A percentile compares a stretch with the other conserved stretches of the same genome.
These are phyloP conservation scores for Tuber indicum DNA, from an alignment of 495 filamentous ascomycete genomes.

Conservation along the genomic window DNA sequence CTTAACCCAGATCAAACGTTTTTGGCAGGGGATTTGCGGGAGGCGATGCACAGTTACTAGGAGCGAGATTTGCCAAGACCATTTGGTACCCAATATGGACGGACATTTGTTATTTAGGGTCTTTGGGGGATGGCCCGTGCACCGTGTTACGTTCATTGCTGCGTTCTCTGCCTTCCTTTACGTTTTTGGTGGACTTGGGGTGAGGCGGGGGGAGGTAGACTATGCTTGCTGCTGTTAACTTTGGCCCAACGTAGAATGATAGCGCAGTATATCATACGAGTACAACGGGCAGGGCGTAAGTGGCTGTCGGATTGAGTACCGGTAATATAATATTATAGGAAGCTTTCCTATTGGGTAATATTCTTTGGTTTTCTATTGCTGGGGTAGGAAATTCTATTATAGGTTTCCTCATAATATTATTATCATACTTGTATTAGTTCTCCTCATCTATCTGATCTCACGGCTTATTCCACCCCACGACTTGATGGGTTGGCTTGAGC, in stretches of 20 bases:
- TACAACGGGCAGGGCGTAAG: not conserved
- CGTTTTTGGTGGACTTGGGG: no score
- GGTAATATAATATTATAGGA: not conserved
- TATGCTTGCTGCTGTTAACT: no score
- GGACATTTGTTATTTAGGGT: not conserved
- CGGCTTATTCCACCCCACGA: not conserved
- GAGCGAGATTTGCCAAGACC: not conserved
- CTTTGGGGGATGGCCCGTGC: not conserved
- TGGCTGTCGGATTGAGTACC: not conserved
- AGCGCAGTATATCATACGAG: not conserved
- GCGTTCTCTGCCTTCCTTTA: not conserved
- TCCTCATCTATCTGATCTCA: not conserved
- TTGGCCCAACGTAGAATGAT: no score
- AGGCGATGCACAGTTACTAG: not conserved
- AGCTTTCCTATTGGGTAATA: not conserved
- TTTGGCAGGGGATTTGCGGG: not conserved
- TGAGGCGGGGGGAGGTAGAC: not conserved
- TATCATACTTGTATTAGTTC: no score
- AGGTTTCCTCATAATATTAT: not conserved
- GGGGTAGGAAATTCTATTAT: not conserved
- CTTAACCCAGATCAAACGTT: not conserved
- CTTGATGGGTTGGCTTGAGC: no score
- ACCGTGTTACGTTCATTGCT: not conserved
- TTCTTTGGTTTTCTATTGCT: not conserved
- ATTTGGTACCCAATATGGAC: not conserved